Conservation (phyloP, 2,329 filamentous ascomycete species). For the Colletotrichum trifolii region DNA sequence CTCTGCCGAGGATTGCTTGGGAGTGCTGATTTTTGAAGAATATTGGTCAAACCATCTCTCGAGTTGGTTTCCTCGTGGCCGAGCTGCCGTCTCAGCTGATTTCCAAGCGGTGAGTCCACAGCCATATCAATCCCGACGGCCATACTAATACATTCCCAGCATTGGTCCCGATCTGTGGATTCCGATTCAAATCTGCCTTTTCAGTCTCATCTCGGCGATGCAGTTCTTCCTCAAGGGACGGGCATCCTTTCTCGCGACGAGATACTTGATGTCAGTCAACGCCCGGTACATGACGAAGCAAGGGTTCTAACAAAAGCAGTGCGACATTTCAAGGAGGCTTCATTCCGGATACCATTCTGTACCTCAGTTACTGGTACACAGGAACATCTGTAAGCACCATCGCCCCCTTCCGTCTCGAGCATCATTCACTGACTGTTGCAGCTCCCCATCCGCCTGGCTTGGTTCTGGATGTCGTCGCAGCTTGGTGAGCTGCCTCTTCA, state of each 20-base stretch:
- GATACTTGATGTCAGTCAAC: constrained; percentile 51
- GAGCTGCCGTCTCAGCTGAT: constrained; percentile 72
- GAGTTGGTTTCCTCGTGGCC: constrained; percentile 63
- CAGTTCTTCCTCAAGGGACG: constrained; percentile 49
- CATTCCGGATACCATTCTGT: constrained; percentile 45
- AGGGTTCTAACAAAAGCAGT: not conserved
- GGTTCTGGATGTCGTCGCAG: constrained; percentile 69
- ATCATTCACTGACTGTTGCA: constrained; percentile 44
- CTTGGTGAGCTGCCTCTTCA: constrained; percentile 37
- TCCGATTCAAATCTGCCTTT: constrained; percentile 39
- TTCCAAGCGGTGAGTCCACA: constrained; percentile 56
- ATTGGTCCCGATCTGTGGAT: constrained; percentile 48
- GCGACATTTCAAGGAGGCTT: constrained; percentile 55
- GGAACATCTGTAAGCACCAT: constrained; percentile 54
- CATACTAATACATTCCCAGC: not conserved
- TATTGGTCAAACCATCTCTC: constrained; percentile 65
- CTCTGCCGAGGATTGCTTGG: too few species aligned
- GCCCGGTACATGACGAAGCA: rapidly evolving
- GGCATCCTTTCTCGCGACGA: constrained; percentile 51
- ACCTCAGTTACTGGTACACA: constrained; percentile 76
- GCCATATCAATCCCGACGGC: not conserved
- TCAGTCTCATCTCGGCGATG: constrained; percentile 29
- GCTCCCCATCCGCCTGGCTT: constrained; percentile 72
- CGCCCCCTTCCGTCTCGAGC: rapidly evolving
- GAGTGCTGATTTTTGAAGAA: constrained; percentile 48